A percentile compares a stretch with the other conserved stretches of the same genome.
Evolutionary conservation across 2,329 filamentous ascomycete species (phyloP).

Genomic region (Sporothrix protearum): DNA sequence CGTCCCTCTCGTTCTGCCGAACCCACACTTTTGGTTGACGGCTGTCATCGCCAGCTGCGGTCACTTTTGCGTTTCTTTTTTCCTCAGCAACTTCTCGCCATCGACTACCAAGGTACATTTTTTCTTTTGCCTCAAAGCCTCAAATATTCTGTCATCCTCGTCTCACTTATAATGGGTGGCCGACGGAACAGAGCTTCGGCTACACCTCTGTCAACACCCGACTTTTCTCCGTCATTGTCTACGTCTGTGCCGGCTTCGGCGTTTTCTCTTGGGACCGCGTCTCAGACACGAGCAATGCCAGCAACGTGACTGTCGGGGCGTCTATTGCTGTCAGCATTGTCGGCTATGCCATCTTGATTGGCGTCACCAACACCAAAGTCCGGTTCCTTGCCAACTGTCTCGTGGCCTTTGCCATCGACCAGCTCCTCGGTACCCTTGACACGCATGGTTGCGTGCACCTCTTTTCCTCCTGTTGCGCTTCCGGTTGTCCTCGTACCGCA

Average conservation of each 20-base stretch:
- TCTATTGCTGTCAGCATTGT: constrained; percentile 32
- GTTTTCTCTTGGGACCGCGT: constrained; percentile 32
- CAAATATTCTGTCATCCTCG: no score
- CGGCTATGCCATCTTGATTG: constrained; percentile 34
- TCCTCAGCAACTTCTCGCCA: constrained; percentile 36
- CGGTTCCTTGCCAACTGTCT: constrained; percentile 13
- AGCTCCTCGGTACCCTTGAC: neutral
- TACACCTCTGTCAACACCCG: constrained; percentile 37
- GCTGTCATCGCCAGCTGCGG: constrained; percentile 33
- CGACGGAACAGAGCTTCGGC: constrained; percentile 32
- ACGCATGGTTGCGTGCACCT: neutral
- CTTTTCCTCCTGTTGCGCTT: constrained; percentile 6
- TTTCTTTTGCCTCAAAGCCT: no score
- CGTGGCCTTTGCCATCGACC: constrained; percentile 3
- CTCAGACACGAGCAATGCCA: constrained; percentile 31
- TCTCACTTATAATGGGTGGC: neutral
- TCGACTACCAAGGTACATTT: constrained; percentile 32
- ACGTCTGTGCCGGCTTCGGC: constrained; percentile 31
- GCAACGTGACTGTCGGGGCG: constrained; percentile 31
- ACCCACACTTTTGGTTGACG: constrained; percentile 1
- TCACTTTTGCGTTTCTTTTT: constrained; percentile 37
- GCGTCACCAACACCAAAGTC: constrained; percentile 27
- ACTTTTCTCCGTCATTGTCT: constrained; percentile 36
- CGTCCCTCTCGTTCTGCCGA: constrained; percentile 26
- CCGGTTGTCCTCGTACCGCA: constrained; percentile 5